Percentiles rank a stretch among this genome's conserved stretches.
These are phyloP conservation scores for Fusarium nygamai DNA, from an alignment of 2,329 filamentous ascomycete species.

Conservation along the genomic window DNA sequence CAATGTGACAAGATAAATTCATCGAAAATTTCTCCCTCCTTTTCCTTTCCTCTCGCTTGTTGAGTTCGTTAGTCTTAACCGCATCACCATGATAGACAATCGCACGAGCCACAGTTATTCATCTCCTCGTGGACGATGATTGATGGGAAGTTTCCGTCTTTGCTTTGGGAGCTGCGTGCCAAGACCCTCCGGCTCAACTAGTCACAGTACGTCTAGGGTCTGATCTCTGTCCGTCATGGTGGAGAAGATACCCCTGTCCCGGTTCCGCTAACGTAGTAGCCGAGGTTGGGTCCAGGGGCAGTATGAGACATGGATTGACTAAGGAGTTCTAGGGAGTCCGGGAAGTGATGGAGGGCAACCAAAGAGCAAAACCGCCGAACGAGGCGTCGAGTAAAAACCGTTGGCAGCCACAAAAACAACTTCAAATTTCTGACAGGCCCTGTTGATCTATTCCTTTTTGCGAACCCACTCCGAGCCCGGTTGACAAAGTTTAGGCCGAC, in stretches of 20 bases:
- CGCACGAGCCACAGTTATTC: constrained; percentile 26
- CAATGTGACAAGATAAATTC: background rate
- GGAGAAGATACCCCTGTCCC: constrained; percentile 21
- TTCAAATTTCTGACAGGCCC: constrained; percentile 33
- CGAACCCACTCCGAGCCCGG: constrained; percentile 30
- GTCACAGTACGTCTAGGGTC: constrained; percentile 13
- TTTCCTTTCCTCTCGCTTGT: background rate
- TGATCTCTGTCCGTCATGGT: constrained; percentile 37
- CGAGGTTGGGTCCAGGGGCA: constrained; percentile 30
- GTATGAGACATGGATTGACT: constrained; percentile 5
- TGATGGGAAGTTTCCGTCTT: constrained; percentile 33
- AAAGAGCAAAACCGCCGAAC: constrained; percentile 20
- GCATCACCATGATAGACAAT: background rate
- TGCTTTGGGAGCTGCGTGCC: constrained; percentile 14
- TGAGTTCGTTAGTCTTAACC: background rate
- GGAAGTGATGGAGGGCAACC: constrained; percentile 14
- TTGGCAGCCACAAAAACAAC: constrained; percentile 31
- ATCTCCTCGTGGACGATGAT: constrained; percentile 22
- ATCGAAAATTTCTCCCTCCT: background rate
- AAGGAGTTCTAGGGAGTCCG: background rate
- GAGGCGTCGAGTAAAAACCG: constrained; percentile 28
- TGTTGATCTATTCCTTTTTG: constrained; percentile 40
- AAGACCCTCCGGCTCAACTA: constrained; percentile 32
- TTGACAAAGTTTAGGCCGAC: constrained; percentile 19
- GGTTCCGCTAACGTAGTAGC: constrained; percentile 31